Evolutionary conservation across 257 asterid genomes (phyloP), one percentile per base, ranked within the genome.

Genomic region (Anisodus tanguticus): DNA sequence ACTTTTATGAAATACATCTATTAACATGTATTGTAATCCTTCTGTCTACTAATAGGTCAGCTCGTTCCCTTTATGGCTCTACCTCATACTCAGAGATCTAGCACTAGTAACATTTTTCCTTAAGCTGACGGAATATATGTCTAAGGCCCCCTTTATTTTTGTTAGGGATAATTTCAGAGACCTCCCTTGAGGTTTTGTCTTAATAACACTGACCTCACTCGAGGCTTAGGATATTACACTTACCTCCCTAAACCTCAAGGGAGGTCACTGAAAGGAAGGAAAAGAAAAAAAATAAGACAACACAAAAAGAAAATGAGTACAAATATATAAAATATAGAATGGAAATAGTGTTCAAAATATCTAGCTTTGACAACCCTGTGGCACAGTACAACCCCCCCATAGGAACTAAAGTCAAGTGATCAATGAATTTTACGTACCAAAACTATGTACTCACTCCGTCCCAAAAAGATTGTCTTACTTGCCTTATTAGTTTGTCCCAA

Each of bases 321-420:
- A 22, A 22, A 22, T 22, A 22, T 22, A 22, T 22, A 22, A 22
- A 22, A 22, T 22, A 22, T 22, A 22, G 26, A 22, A 22, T 22
- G 26, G 26, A 22, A 22, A 22, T 22, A 22, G 26, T 15, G 26
- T 8, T 8, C 35, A 67, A 60, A 67, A 13, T 6, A 54, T 3
- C 64, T 17, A 69, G 77, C 26, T 43, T 69, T 39, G 77, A 69
- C 53, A 39, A 39, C 77, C 53, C 8, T 17, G 53, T 39, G 31
- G 17, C 26, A 39, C 77, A 69, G 13, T 68, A 37, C 1, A 68
- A 15, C 53, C 53, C 53, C 53, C 53, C 7, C 39, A 69, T 39
- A 69, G 53, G 1, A 69, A 69, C 77, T 69, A 39, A 69, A 69
- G 53, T 6, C 77, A 69, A 39, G 26, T 69, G 53, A 39, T 69